Evolutionary conservation across 179 eudicot species (phyloP).

Genomic region (Spergularia azorica): DNA sequence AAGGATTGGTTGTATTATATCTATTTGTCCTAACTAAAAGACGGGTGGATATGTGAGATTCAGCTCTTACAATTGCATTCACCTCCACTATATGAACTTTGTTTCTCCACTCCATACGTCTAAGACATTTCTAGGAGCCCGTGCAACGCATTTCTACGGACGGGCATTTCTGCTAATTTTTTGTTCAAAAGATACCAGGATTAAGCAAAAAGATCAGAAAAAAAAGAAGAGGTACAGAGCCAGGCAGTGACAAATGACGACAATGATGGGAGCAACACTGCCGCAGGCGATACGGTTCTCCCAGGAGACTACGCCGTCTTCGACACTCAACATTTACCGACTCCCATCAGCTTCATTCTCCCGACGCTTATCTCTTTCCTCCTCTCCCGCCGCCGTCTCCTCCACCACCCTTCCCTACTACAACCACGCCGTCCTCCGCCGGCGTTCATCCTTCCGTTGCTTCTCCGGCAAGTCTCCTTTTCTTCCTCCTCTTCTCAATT

Average conservation of each 20-base stretch:
- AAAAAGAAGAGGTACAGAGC: too few relatives aligned
- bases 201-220: too few relatives aligned
- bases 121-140: too few relatives aligned
- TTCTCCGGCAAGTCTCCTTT: slow-evolving; percentile 21
- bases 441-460: slow-evolving; percentile 23
- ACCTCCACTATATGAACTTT: too few relatives aligned
- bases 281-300: slow-evolving; percentile 10
- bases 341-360: slow-evolving; percentile 15
- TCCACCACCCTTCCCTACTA: neutral
- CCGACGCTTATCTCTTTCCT: slow-evolving; percentile 4
- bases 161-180: too few relatives aligned
- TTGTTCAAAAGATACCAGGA: too few relatives aligned
- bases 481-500: neutral
- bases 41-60: too few relatives aligned
- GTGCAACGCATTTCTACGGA: too few relatives aligned
- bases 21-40: too few relatives aligned
- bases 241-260: slow-evolving; percentile 14
- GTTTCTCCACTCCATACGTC: too few relatives aligned
- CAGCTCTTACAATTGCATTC: too few relatives aligned
- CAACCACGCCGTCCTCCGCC: neutral
- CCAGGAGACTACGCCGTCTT: neutral
- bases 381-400: neutral
- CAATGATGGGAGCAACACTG: neutral
- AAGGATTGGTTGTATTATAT: too few relatives aligned
- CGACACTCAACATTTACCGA: neutral